Base-by-base conservation (phyloP, 345 rosid genomes). In the Gossypium sturtianum region DNA sequence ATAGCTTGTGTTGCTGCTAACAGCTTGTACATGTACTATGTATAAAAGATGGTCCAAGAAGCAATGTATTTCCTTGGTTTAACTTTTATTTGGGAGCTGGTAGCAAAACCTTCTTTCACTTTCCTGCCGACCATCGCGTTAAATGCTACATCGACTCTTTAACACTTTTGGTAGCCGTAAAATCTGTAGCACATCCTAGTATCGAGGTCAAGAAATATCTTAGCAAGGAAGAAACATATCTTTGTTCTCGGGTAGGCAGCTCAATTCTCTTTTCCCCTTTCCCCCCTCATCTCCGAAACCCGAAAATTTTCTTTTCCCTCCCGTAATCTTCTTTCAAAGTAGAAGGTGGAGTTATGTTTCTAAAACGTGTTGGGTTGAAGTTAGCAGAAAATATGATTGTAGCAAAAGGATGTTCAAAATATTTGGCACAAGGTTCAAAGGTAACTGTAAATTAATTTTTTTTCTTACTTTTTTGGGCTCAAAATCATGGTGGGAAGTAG, bases 1-100 rank as follows among this genome's bases (percentile, higher is more conserved):
- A 89, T 93, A 49, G 99, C 99, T 77, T 95, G 98, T 84, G 99
- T 97, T 59, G 99, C 99, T 74, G 94, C 98, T 79, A 95, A 95
- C 91, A 95, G 99, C 90, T 83, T 95, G 90, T 95, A 93, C 90
- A 93, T 95, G 99, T 95, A 95, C 83, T 93, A 87, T 81, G 98
- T 94, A 68, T 95, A 84, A 87, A 34, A 79, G 76, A 73, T 27
- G 74, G 74, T 78, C 71, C 74, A 67, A 76, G 64, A 52, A 52
- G 77, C 76, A 78, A 70, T 63, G 72, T 71, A 69, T 73, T 77
- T 75, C 81, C 76, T 79, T 66, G 79, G 81, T 82, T 54, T 64
- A 75, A 72, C 82, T 64, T 59, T 75, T 82, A 56, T 64, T 22
- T 56, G 9, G 20, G 82, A 85, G 85, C 81, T 83, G 86, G 76